Evolutionary conservation across 352 stramenopile species (phyloP), one percentile per base, ranked within the genome.

Genomic region (Phytophthora pluvialis): DNA sequence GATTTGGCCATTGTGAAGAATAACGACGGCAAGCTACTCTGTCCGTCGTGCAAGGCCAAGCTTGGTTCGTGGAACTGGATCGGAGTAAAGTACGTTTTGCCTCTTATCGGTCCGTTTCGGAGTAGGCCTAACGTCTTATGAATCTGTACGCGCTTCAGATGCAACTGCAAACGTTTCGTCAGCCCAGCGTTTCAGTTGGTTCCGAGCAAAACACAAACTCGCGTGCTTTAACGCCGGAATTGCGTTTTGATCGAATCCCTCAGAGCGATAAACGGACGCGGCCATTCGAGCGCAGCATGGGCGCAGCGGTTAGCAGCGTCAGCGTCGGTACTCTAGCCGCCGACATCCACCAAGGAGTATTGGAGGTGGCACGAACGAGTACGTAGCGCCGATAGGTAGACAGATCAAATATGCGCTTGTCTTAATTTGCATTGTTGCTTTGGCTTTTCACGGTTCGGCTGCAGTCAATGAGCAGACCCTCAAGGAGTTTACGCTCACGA

Each of bases 31-130:
- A 94, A 92, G 42, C 42, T 94, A 8, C 52, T 65, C 8, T 94
- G 85, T 58, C 84, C 84, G 13, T 79, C 80, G 11, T 93, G 85
- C 60, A 80, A 74, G 5, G 65, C 83, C 11, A 94, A 94, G 48
- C 70, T 94, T 53, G 85, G 85, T n/a, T 81, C 80, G 25, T 94
- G 80, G 79, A 86, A 81, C 54, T 94, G 85, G 85, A 81, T 81
- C 26, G 85, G 85, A 45, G 67, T 84, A 62, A 91, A 90, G 85
- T 93, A 78, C 35, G 81, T 77, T 33, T 40, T 32, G 38, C 18
- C 16, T 26, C 13, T 13, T 26, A 16, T 47, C 28, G 13, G 3
- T 40, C 15, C 29, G 6, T 25, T 42, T 53, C 11, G 39, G 15
- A 26, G 3, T 29, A 40, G 13, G 50, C 10, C 18, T 45, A 47